phyloP scores from a whole-genome alignment of 2,329 filamentous ascomycete species.

The Penicillium sp. region DNA sequence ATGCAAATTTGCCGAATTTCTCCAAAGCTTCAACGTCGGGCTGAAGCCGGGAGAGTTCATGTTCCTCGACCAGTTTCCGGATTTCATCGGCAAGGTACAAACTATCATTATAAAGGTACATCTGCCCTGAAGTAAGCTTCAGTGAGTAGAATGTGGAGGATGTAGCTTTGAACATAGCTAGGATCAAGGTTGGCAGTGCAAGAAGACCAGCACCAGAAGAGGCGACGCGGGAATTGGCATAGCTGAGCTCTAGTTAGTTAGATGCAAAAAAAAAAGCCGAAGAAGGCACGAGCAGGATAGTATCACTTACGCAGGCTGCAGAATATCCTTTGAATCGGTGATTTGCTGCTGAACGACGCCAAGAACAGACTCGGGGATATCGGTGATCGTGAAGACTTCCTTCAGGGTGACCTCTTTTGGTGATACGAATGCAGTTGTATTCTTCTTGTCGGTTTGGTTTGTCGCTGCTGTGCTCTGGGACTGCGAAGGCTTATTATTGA shows the following conservation, averaged over 20 bases:
- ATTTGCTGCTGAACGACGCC: constrained; percentile 44
- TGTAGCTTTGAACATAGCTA: constrained; percentile 53
- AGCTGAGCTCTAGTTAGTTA: constrained; percentile 29
- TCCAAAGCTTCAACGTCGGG: constrained; percentile 57
- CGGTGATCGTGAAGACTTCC: constrained; percentile 86
- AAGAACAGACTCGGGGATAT: constrained; percentile 75
- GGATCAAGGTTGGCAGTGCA: constrained; percentile 47
- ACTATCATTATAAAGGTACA: constrained; percentile 67
- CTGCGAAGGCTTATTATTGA: constrained; percentile 17
- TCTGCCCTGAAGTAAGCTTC: constrained; percentile 53
- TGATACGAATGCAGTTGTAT: constrained; percentile 14
- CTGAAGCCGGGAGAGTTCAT: constrained; percentile 52
- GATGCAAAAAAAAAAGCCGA: neutral
- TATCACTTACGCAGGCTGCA: constrained; percentile 37
- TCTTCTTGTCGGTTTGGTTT: constrained; percentile 26
- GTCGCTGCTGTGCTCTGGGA: constrained; percentile 17
- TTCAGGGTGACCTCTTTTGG: constrained; percentile 70
- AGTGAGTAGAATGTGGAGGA: constrained; percentile 48
- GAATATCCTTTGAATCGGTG: constrained; percentile 42
- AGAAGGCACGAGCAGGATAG: neutral
- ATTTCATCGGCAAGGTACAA: constrained; percentile 58
- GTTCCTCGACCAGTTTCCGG: constrained; percentile 48
- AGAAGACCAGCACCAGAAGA: constrained; percentile 47
- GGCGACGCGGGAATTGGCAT: constrained; percentile 39
- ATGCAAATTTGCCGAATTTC: constrained; percentile 60